Conservation (phyloP, 2,329 filamentous ascomycete genomes). For the Penicillium sp. region DNA sequence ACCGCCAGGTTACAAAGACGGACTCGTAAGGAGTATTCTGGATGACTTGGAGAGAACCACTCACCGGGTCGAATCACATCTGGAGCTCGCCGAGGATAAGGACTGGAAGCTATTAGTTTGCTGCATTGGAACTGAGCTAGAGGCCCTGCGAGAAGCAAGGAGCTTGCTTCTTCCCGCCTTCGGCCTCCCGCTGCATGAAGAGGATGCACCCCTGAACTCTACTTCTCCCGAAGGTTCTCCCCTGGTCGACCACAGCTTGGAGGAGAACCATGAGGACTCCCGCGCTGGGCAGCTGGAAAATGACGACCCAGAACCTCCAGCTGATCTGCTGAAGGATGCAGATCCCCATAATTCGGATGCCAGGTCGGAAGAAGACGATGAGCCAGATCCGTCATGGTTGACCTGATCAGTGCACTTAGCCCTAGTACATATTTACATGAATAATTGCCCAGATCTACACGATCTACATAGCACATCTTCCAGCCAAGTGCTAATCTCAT, state of each 20-base stretch:
- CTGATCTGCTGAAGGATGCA: slow-evolving; percentile 36
- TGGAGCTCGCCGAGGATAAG: slow-evolving; percentile 51
- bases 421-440: neutral
- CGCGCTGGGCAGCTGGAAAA: slow-evolving; percentile 23
- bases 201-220: slow-evolving; percentile 10
- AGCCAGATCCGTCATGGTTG: slow-evolving; percentile 46
- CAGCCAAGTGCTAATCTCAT: neutral
- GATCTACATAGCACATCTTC: neutral
- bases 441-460: neutral
- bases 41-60: slow-evolving; percentile 49
- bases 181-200: slow-evolving; percentile 23
- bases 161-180: slow-evolving; percentile 37
- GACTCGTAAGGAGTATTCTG: slow-evolving; percentile 36
- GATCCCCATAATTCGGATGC: slow-evolving; percentile 20
- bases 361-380: slow-evolving; percentile 42
- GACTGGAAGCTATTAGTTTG: slow-evolving; percentile 62
- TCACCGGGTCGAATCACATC: slow-evolving; percentile 47
- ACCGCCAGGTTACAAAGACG: slow-evolving; percentile 20
- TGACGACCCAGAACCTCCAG: slow-evolving; percentile 37
- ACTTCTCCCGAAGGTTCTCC: slow-evolving; percentile 10
- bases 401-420: slow-evolving; percentile 30
- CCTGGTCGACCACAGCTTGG: slow-evolving; percentile 1
- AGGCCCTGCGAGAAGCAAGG: slow-evolving; percentile 49
- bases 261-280: slow-evolving; percentile 6
- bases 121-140: slow-evolving; percentile 61